Evolutionary conservation across 345 rosid species (phyloP).

Genomic region (Euphorbia tirucalli): DNA sequence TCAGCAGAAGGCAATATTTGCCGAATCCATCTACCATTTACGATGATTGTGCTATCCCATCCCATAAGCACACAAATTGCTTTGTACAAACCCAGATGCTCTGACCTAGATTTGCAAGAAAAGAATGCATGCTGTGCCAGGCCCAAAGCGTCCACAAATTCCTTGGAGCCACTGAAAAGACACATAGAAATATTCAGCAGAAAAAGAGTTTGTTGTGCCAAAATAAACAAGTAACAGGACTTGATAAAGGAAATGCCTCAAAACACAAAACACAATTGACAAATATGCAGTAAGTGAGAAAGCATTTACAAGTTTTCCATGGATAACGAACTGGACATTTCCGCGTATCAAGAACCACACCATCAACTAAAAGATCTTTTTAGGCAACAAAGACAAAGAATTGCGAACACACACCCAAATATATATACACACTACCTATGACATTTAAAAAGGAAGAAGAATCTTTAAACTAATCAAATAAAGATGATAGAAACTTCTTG

Average conservation of each 20-base stretch:
- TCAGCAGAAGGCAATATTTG: slow-evolving; percentile 32
- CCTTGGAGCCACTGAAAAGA: slow-evolving; percentile 37
- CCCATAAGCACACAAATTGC: slow-evolving; percentile 57
- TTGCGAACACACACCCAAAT: not conserved
- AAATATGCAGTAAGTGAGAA: no score
- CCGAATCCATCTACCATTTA: slow-evolving; percentile 29
- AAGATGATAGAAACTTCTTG: no score
- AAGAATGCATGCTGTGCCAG: slow-evolving; percentile 43
- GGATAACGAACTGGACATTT: no score
- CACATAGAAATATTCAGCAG: slow-evolving; percentile 7
- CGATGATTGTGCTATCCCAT: slow-evolving; percentile 29
- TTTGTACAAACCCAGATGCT: slow-evolving; percentile 55
- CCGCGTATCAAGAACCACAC: no score
- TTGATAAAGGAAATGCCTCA: no score
- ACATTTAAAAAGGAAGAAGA: no score
- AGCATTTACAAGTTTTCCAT: no score
- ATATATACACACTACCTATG: no score
- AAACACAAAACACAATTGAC: no score
- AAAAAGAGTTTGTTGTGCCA: not conserved
- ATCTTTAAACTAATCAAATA: no score
- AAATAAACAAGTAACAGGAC: no score
- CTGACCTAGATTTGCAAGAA: slow-evolving; percentile 29
- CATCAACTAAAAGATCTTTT: no score
- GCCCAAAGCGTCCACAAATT: slow-evolving; percentile 32
- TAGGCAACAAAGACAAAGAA: not conserved